These are phyloP conservation scores for Candida corydali DNA, from an alignment of 805 yeast species.

Conservation along the genomic window DNA sequence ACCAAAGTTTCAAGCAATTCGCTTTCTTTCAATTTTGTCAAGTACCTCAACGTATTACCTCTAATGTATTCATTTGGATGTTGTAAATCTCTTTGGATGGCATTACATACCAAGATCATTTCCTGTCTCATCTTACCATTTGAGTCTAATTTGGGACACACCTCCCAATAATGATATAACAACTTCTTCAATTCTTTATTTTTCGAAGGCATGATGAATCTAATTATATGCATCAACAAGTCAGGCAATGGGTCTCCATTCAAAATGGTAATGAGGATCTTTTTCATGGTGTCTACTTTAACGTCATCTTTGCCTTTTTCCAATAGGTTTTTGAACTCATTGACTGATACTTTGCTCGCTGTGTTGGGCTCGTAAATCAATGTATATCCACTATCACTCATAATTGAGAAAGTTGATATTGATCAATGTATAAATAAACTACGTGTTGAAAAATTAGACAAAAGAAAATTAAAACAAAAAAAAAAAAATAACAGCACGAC, in stretches of 20 bases:
- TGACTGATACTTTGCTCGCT: conserved; percentile 55
- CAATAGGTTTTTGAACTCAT: conserved; percentile 70
- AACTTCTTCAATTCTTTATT: conserved; percentile 88
- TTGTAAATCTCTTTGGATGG: conserved; percentile 93
- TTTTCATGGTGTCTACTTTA: conserved; percentile 86
- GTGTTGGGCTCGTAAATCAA: conserved; percentile 75
- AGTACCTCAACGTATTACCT: conserved; percentile 90
- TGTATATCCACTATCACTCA: conserved; percentile 55
- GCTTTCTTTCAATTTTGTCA: conserved; percentile 86
- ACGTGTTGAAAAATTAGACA: conserved; percentile 13
- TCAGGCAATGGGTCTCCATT: conserved; percentile 93
- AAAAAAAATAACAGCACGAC: neutral
- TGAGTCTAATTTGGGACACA: conserved; percentile 84
- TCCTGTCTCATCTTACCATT: conserved; percentile 95
- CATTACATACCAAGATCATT: conserved; percentile 97
- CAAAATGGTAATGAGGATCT: conserved; percentile 78
- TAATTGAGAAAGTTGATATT: conserved; percentile 1
- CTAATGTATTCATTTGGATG: conserved; percentile 97
- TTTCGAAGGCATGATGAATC: conserved; percentile 95
- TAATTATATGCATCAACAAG: conserved; percentile 90
- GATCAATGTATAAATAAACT: conserved; percentile 8
- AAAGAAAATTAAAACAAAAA: neutral
- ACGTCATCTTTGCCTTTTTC: conserved; percentile 89
- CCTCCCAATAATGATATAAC: conserved; percentile 95
- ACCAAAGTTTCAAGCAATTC: conserved; percentile 94